Conservation (phyloP, 352 stramenopile genomes). For the Globisporangium alternatum region DNA sequence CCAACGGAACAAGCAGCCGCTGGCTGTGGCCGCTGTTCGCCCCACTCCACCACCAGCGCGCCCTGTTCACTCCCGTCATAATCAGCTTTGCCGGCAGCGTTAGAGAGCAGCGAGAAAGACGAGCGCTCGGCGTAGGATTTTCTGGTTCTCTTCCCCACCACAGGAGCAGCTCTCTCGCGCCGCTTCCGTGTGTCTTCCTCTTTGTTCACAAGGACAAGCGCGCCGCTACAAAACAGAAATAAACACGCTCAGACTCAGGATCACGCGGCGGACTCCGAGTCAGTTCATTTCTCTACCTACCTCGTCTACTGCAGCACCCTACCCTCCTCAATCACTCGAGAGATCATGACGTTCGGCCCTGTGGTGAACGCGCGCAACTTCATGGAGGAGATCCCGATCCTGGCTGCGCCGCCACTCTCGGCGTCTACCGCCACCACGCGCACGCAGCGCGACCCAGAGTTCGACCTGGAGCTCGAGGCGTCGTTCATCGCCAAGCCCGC, state of each 20-base stretch:
- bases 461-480: conserved; percentile 17
- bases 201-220: not conserved
- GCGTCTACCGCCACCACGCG: conserved; percentile 10
- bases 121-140: conserved; percentile 4
- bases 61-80: not conserved
- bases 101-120: conserved; percentile 7
- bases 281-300: conserved; percentile 9
- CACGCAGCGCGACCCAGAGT: conserved; percentile 13
- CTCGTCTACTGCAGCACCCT: conserved; percentile 5
- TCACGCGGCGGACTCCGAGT: not conserved
- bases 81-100: conserved; percentile 4
- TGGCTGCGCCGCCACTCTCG: conserved; percentile 9
- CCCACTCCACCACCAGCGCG: not conserved
- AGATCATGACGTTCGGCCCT: conserved; percentile 8
- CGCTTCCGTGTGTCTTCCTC: not conserved
- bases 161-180: not conserved
- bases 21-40: not conserved
- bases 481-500: conserved; percentile 18
- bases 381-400: conserved; percentile 9
- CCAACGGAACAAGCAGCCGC: not conserved
- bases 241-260: conserved; percentile 5
- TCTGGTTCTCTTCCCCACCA: not conserved
- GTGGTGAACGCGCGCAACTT: conserved; percentile 14
- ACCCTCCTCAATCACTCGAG: not conserved
- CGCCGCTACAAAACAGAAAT: not conserved